Evolutionary conservation across 768 basidiomycete species (phyloP).

Genomic region (Hygrocybe punicea): DNA sequence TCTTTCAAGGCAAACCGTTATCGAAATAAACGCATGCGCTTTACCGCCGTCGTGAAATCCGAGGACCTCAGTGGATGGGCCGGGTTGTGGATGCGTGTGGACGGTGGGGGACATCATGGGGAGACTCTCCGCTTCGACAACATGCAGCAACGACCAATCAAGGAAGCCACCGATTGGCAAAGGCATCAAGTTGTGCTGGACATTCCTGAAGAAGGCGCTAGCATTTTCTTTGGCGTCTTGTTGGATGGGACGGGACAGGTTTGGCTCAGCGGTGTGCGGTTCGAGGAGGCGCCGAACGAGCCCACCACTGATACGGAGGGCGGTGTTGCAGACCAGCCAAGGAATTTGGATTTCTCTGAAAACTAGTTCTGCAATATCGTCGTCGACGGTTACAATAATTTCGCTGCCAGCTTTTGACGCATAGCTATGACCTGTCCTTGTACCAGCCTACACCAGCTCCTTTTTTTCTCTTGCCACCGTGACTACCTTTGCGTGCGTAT

Average conservation of each 20-base stretch:
- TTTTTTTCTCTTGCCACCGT: no score
- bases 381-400: no score
- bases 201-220: background rate
- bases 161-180: background rate
- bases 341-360: background rate
- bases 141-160: background rate
- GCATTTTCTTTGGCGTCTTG: background rate
- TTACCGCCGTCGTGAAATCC: background rate
- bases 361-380: background rate
- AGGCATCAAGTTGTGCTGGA: slow-evolving; percentile 1
- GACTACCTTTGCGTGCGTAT: no score
- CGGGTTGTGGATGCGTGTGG: background rate
- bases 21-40: background rate
- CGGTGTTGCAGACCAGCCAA: background rate
- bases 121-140: background rate
- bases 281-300: background rate
- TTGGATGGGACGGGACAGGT: background rate
- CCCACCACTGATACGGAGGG: no score
- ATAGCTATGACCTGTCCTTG: no score
- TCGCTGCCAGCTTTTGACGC: no score
- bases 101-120: background rate
- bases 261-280: background rate
- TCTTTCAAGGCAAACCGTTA: background rate
- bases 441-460: no score
- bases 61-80: background rate